A percentile compares a stretch with the other conserved stretches of the same genome.
Conservation (phyloP, 2,329 filamentous ascomycete genomes). For the Aureobasidium sp. region DNA sequence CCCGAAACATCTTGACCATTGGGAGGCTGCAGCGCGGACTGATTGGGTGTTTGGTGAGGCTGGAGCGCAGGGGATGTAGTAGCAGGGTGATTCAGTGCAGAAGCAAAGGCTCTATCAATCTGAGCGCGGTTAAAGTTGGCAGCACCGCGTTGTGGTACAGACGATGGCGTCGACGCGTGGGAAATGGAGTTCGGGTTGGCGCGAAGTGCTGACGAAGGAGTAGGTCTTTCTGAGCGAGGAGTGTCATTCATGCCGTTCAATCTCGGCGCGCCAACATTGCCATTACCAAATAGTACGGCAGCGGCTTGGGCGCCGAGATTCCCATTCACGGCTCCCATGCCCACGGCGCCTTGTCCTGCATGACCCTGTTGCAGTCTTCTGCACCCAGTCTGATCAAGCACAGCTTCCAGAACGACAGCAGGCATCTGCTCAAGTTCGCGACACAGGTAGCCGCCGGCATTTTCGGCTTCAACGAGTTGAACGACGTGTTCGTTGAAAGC, state of each 20-base stretch:
- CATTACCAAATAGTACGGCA: neutral
- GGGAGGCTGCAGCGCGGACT: neutral
- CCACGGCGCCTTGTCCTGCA: neutral
- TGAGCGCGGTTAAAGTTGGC: neutral
- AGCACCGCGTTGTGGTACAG: neutral
- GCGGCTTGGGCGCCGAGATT: neutral
- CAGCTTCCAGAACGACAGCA: neutral
- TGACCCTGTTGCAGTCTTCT: conserved; percentile 1
- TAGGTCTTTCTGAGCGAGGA: conserved; percentile 1
- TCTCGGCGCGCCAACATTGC: neutral
- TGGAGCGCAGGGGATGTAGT: neutral
- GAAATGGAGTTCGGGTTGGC: neutral
- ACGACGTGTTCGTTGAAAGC: conserved; percentile 13
- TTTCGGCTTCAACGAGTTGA: neutral
- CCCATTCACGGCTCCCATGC: neutral
- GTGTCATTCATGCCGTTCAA: conserved; percentile 1
- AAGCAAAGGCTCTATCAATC: conserved; percentile 3
- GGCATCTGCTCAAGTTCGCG: conserved; percentile 6
- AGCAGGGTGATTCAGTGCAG: neutral
- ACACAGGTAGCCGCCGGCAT: neutral
- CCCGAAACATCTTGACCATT: neutral
- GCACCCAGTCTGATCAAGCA: neutral
- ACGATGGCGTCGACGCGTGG: neutral
- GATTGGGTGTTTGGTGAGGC: neutral
- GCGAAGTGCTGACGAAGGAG: neutral